Percentiles rank a stretch among this genome's conserved stretches.
Evolutionary conservation across 257 asterid species (phyloP).

Genomic region (Nicotiana benthamiana): DNA sequence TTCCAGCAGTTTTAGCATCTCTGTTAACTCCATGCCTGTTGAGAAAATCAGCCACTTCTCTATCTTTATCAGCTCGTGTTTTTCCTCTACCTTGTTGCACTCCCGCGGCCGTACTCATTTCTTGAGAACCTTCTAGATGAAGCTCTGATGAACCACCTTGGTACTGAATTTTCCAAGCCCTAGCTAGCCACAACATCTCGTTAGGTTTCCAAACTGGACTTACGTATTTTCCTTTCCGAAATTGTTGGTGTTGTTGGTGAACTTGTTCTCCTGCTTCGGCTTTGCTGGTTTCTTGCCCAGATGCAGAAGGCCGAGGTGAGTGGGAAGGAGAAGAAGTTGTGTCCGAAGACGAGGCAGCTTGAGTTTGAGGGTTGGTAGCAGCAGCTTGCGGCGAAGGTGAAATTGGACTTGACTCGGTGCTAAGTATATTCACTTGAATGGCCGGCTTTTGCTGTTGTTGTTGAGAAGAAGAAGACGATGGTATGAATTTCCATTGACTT

Average conservation of each 20-base stretch:
- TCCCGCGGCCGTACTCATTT: too few species aligned
- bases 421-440: slow-evolving; percentile 8
- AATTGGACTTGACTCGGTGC: slow-evolving; percentile 24
- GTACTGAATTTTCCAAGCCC: slow-evolving; percentile 45
- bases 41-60: slow-evolving; percentile 39
- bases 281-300: slow-evolving; percentile 21
- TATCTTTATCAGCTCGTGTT: slow-evolving; percentile 39
- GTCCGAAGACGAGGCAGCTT: slow-evolving; percentile 31
- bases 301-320: slow-evolving; percentile 31
- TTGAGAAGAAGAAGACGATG: slow-evolving; percentile 20
- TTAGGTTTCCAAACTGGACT: slow-evolving; percentile 52
- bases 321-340: slow-evolving; percentile 33
- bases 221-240: slow-evolving; percentile 39
- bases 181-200: slow-evolving; percentile 47
- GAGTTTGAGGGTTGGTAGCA: slow-evolving; percentile 7
- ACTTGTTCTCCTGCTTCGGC: slow-evolving; percentile 14
- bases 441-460: slow-evolving; percentile 6
- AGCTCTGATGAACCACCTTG: slow-evolving; percentile 18
- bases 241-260: slow-evolving; percentile 38
- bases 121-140: background rate
- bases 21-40: slow-evolving; percentile 31
- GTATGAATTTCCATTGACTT: slow-evolving; percentile 33
- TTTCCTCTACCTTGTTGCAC: slow-evolving; percentile 26
- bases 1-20: slow-evolving; percentile 47
- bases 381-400: slow-evolving; percentile 19